Percentiles rank a stretch among this genome's conserved stretches.
Conservation (phyloP, 169 alveolate species). For the Fabrea salina region DNA sequence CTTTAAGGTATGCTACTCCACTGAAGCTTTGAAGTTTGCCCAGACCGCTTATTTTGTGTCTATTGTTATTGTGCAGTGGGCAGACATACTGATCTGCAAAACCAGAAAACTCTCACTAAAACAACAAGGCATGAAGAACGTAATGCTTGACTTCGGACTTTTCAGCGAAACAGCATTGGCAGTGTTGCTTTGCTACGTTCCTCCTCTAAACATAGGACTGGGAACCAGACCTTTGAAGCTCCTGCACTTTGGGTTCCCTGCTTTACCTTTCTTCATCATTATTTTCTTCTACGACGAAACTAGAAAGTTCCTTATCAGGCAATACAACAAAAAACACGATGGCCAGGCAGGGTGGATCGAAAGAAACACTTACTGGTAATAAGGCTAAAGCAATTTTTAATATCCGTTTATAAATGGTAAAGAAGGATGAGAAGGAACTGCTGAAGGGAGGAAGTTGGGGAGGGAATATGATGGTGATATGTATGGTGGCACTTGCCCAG, state of each 20-base stretch:
- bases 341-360: slow-evolving; percentile 14
- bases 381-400: too few relatives aligned
- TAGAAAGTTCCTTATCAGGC: slow-evolving; percentile 33
- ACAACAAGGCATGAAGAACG: slow-evolving; percentile 53
- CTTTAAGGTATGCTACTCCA: slow-evolving; percentile 65
- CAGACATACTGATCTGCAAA: slow-evolving; percentile 67
- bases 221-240: slow-evolving; percentile 28
- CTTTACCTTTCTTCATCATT: slow-evolving; percentile 34
- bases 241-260: slow-evolving; percentile 39
- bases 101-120: slow-evolving; percentile 57
- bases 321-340: background rate
- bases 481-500: slow-evolving; percentile 21
- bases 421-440: too few relatives aligned
- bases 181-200: background rate
- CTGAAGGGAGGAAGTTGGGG: too few relatives aligned
- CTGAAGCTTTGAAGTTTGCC: slow-evolving; percentile 84
- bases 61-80: slow-evolving; percentile 68
- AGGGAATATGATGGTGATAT: slow-evolving; percentile 15
- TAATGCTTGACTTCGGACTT: slow-evolving; percentile 43
- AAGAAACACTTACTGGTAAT: background rate
- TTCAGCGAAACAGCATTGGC: slow-evolving; percentile 41
- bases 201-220: background rate
- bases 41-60: slow-evolving; percentile 75
- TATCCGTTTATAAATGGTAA: too few relatives aligned
- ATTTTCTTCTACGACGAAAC: slow-evolving; percentile 40